phyloP scores from a whole-genome alignment of 495 filamentous ascomycete species.

The Staphylotrichum tortipilum region DNA sequence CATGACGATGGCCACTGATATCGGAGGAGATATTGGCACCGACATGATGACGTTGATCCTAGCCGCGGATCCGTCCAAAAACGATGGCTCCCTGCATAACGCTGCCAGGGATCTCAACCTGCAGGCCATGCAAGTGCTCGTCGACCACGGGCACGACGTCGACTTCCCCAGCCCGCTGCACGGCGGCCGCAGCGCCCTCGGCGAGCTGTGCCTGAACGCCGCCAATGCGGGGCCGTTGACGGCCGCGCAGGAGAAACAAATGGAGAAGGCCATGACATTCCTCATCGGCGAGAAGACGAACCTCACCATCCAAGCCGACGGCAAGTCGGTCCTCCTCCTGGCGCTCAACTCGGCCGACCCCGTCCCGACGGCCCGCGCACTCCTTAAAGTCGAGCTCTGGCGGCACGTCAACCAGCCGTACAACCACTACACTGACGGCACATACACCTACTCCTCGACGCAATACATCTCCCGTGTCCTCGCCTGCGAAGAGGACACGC shows the following conservation, averaged over 20 bases:
- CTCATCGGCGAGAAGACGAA: conserved; percentile 34
- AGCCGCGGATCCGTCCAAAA: conserved; percentile 35
- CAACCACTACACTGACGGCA: conserved; percentile 36
- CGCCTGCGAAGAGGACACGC: conserved; percentile 21
- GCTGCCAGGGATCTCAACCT: conserved; percentile 39
- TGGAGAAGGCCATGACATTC: conserved; percentile 40
- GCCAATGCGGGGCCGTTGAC: conserved; percentile 30
- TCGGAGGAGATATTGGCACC: conserved; percentile 39
- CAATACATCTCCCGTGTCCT: conserved; percentile 36
- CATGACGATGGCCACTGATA: conserved; percentile 38
- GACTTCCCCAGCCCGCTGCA: conserved; percentile 44
- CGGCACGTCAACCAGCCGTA: conserved; percentile 36
- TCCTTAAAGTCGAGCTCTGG: conserved; percentile 41
- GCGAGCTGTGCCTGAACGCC: conserved; percentile 40
- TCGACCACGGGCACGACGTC: conserved; percentile 37
- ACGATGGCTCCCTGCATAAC: conserved; percentile 45
- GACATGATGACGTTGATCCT: conserved; percentile 38
- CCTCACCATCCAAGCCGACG: conserved; percentile 33
- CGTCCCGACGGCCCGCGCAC: conserved; percentile 32
- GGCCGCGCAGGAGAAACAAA: conserved; percentile 30
- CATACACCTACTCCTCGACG: conserved; percentile 37
- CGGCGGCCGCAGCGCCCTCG: conserved; percentile 39
- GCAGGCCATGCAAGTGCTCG: conserved; percentile 32
- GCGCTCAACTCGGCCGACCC: conserved; percentile 38
- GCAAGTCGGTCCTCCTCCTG: conserved; percentile 38